phyloP scores from a whole-genome alignment of 2,329 filamentous ascomycete species.

The Ilyonectria destructans region DNA sequence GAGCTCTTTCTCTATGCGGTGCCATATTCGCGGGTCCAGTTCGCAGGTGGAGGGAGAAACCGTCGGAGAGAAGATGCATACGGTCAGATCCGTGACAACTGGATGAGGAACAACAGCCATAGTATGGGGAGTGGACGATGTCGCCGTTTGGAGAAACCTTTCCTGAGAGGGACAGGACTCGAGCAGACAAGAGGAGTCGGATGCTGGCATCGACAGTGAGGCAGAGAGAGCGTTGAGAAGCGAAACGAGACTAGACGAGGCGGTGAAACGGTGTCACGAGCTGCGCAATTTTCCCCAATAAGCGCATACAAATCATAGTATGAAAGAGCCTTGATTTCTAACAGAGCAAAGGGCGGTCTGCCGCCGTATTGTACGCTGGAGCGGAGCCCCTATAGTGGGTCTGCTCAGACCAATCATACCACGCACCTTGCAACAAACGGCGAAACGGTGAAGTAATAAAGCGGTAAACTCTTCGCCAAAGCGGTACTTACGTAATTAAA shows the following conservation, averaged over 20 bases:
- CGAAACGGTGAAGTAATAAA: neutral
- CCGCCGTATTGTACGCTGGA: no score
- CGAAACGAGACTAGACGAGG: neutral
- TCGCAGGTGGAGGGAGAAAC: constrained; percentile 46
- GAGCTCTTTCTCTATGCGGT: constrained; percentile 78
- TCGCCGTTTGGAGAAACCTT: constrained; percentile 7
- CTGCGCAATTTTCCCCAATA: no score
- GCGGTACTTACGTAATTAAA: no score
- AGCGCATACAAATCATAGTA: no score
- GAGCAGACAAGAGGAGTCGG: neutral
- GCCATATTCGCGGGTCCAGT: constrained; percentile 63
- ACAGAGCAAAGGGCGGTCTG: no score
- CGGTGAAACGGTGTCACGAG: no score
- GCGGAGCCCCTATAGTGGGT: no score
- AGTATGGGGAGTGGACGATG: constrained; percentile 15
- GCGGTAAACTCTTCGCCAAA: no score
- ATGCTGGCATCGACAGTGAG: constrained; percentile 1
- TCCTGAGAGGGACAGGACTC: constrained; percentile 9
- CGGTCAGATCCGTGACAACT: constrained; percentile 55
- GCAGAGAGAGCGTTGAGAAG: constrained; percentile 3
- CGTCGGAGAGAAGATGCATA: constrained; percentile 34
- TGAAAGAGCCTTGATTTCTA: no score
- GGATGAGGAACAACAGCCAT: constrained; percentile 24
- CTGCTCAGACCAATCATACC: no score
- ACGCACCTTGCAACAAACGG: no score